These are phyloP conservation scores for Mycosphaerelloides madeirae DNA, from an alignment of 2,329 filamentous ascomycete genomes.

Conservation along the genomic window DNA sequence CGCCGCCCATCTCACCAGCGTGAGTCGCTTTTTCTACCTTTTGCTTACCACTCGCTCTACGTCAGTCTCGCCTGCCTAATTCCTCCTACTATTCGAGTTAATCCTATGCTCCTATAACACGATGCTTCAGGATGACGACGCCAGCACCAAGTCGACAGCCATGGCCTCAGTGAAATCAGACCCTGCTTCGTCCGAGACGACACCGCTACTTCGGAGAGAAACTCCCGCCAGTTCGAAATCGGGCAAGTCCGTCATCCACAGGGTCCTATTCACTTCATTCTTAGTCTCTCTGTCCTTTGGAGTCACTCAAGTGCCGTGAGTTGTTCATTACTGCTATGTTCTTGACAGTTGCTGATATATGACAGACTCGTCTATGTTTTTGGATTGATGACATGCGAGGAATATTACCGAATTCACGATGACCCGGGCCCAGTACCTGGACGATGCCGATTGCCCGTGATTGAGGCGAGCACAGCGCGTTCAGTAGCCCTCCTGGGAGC, in stretches of 20 bases:
- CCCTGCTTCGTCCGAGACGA: constrained; percentile 1
- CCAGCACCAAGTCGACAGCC: constrained; percentile 3
- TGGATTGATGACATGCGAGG: constrained; percentile 66
- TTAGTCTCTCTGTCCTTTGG: constrained; percentile 52
- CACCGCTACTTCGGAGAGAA: constrained; percentile 9
- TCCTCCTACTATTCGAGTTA: no score
- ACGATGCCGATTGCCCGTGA: constrained; percentile 56
- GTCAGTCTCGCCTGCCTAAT: not conserved
- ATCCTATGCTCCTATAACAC: not conserved
- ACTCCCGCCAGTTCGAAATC: constrained; percentile 12
- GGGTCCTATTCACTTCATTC: constrained; percentile 56
- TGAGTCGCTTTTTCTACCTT: not conserved
- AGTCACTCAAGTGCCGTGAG: constrained; percentile 46
- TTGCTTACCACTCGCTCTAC: not conserved
- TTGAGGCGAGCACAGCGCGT: constrained; percentile 60
- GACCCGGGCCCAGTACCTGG: constrained; percentile 43
- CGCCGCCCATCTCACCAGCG: not conserved
- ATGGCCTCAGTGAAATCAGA: constrained; percentile 4
- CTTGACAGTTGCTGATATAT: not conserved
- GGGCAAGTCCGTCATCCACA: constrained; percentile 34
- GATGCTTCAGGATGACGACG: constrained; percentile 3
- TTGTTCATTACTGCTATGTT: constrained; percentile 1
- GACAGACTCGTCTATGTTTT: constrained; percentile 57
- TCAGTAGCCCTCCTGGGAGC: constrained; percentile 63
- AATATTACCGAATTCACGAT: constrained; percentile 59